Base-by-base conservation (phyloP, 2,329 filamentous ascomycete species). In the Venturia pyrina region DNA sequence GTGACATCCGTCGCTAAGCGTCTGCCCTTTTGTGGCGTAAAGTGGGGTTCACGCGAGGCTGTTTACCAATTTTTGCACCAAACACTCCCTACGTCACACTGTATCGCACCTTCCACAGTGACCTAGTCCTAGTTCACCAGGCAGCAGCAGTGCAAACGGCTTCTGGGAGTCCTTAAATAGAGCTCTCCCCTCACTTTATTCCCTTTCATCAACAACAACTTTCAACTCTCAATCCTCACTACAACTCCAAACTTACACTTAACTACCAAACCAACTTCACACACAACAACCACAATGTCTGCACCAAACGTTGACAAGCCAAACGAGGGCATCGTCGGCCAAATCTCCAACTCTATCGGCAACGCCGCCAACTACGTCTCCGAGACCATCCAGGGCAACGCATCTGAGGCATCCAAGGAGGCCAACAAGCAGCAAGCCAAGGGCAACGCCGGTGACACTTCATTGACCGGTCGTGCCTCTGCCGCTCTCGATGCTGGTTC, bases 331-430 rank as follows among this genome's bases (percentile, higher is more conserved):
- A 76, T 78, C 72, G 71, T 78, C 72, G 76, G 76, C 71, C 74
- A 76, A 72, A 69, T 72, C 70, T 68, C 70, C 74, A 77, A 77
- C 74, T 73, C 73, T 61, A 69, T 75, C 69, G 72, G 76, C 81
- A 84, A 87, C 78, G 83, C 82, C 73, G 85, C 79, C 79, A 88
- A 87, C 83, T 88, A 88, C 83, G 85, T 88, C 78, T 78, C 84
- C 70, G 87, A 88, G 81, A 78, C 80, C 72, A 77, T 86, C 74
- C 81, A 87, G 80, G 79, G 86, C 75, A 79, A 79, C 68, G 74
- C 80, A 69, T 78, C 79, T 68, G 80, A 82, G 70, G 78, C 83
- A 68, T 84, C 81, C 78, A 89, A 89, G 84, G 85, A 88, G 79
- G 79, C 80, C 79, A 89, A 89, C 84, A 88, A 89, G 84, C 71